Conservation (phyloP, 1,284 basidiomycete genomes). For the Pseudozyma thailandica region DNA sequence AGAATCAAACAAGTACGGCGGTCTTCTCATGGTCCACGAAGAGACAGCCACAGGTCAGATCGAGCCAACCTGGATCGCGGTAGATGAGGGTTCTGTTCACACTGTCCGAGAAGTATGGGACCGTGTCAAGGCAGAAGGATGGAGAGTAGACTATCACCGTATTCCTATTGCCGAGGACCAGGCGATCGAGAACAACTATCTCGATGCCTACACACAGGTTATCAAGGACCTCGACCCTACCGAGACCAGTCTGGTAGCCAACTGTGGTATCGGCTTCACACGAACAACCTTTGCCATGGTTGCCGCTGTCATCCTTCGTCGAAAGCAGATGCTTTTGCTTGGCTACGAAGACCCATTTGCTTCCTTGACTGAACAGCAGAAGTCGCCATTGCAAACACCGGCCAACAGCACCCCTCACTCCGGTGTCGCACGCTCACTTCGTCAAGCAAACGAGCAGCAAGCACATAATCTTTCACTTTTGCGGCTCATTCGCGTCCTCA, state of each 20-base stretch:
- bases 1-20: constrained; percentile 87
- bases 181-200: constrained; percentile 69
- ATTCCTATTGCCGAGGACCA: constrained; percentile 82
- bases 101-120: constrained; percentile 84
- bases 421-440: constrained; percentile 46
- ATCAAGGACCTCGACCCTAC: constrained; percentile 84
- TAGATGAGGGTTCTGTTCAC: constrained; percentile 83
- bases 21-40: constrained; percentile 91
- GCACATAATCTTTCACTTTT: constrained; percentile 83
- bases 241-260: constrained; percentile 87
- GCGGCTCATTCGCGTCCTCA: constrained; percentile 83
- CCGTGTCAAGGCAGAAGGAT: constrained; percentile 80
- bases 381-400: constrained; percentile 28
- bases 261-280: constrained; percentile 96
- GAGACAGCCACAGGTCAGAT: constrained; percentile 70
- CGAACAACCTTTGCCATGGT: constrained; percentile 98
- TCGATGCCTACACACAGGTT: constrained; percentile 89
- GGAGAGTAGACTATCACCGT: constrained; percentile 78
- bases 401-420: constrained; percentile 41
- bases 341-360: constrained; percentile 81
- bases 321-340: constrained; percentile 83
- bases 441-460: constrained; percentile 75
- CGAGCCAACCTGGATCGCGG: constrained; percentile 92
- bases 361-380: constrained; percentile 22
- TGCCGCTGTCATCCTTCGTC: constrained; percentile 85